Evolutionary conservation across 768 basidiomycete species (phyloP), one percentile per base, ranked within the genome.

Genomic region (Daedaleopsis nitida): DNA sequence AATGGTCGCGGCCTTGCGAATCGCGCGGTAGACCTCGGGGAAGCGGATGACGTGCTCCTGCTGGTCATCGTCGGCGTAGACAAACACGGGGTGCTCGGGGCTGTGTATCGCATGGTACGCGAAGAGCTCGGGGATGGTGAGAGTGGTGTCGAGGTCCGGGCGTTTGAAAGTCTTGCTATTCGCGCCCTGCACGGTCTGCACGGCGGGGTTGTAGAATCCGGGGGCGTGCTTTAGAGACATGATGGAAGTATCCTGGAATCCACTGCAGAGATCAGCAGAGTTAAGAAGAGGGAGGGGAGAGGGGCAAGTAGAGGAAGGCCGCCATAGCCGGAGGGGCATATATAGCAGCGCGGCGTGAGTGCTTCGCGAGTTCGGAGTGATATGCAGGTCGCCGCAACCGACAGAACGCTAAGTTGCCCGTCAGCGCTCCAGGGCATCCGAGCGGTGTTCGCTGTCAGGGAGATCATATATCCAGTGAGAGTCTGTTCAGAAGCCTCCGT

Each of bases 51-150:
- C 17, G 19, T 58, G 57, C 21, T 51, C 39, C 37, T 39, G 48
- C n/a, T 39, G 35, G 8, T 50, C 39, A 9, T 58, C 60, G 27
- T 61, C 55, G 10, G 53, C 45, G 45, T 56, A 61, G 23, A 56
- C 50, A 16, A 48, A 50, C 7, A 61, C 54, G 9, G 54, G 45
- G 42, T 61, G 60, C 16, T 61, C 55, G 14, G 60, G 54, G n/a
- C 50, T 56, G 32, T 56, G 49, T 24, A 34, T 56, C 14, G 49
- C 48, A 16, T 61, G 60, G 55, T 57, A 57, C n/a, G 49, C 60
- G 54, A 50, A 61, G 38, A 57, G 39, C n/a, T 61, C 54, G n/a
- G 60, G 54, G 32, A 56, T 10, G 13, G 60, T 50, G 37, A 61
- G 45, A 24, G 37, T 17, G n/a, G 39, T 37, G 53, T 61, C 54